Evolutionary conservation across 179 eudicot species (phyloP).

Genomic region (Beta corolliflora): DNA sequence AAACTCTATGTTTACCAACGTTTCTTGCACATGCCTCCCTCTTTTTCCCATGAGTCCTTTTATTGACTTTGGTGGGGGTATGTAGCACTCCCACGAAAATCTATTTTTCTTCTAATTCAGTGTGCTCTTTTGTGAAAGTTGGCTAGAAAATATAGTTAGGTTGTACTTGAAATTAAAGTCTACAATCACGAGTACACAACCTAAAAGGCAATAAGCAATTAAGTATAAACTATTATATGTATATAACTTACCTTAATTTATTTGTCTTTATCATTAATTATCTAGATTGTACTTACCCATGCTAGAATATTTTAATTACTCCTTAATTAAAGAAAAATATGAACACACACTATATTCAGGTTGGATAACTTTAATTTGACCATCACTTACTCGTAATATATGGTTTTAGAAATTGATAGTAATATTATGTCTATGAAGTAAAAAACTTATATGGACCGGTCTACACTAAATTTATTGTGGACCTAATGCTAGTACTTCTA

Average conservation of each 20-base stretch:
- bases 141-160: constrained; percentile 1
- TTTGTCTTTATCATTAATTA: not conserved
- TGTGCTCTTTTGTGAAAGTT: not conserved
- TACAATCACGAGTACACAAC: constrained; percentile 20
- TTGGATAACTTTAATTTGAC: no score
- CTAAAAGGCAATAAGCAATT: constrained; percentile 18
- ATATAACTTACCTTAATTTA: constrained; percentile 8
- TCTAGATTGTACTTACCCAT: no score
- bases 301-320: no score
- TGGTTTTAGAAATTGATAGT: no score
- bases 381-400: no score
- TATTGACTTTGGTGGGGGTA: constrained; percentile 36
- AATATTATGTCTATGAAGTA: no score
- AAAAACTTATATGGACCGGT: no score
- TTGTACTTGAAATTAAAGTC: constrained; percentile 21
- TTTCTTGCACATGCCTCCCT: constrained; percentile 61
- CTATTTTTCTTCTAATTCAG: not conserved
- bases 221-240: not conserved
- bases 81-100: constrained; percentile 17
- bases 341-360: no score
- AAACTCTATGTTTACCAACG: constrained; percentile 42
- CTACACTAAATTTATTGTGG: no score
- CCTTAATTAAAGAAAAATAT: no score
- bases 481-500: no score
- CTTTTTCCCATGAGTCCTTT: constrained; percentile 42